Evolutionary conservation across 192 early-diverging fungal species (phyloP), one percentile per base, ranked within the genome.

Genomic region (Pecoramyces ruminantium): DNA sequence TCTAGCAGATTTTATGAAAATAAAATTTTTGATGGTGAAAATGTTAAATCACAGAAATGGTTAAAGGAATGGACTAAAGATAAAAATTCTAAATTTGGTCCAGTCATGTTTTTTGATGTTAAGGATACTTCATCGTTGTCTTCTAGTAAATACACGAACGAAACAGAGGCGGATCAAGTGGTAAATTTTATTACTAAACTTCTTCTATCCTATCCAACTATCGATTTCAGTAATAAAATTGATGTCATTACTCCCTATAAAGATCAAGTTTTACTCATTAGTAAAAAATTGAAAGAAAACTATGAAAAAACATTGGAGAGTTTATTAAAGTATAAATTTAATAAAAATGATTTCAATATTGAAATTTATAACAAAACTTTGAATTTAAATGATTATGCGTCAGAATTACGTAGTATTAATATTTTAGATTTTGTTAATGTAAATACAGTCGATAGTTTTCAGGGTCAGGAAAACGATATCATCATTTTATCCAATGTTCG

Each of bases 401-500:
- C n/a, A n/a, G n/a, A n/a, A n/a, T n/a, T n/a, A n/a, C n/a, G n/a
- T n/a, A 94, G 93, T 0, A 30, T 80, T 1, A 80, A 82, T 6
- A 88, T 93, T 29, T 86, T 93, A 0, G 87, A 94, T 30, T 86
- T 86, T 5, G 90, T 99, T 9, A 95, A 97, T 81, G 92, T 98
- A 81, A 96, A 97, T 84, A 98, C 96, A 0, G 95, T 89, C 78
- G 96, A 98, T 84, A 96, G 96, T 16, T 99, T 99, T 83, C 96
- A 99, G 86, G 97, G 96, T 12, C 94, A 97, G 85, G 96, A 98
- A 83, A 98, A 96, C 84, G 97, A 97, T n/a, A 93, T 98, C 34
- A 94, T 99, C 29, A 94, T 99, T 78, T 93, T 99, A 80, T 96
- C 95, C 0, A 96, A 94, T 81, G 97, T 99, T 28, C 89, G 96